Evolutionary conservation across 352 stramenopile species (phyloP), one percentile per base, ranked within the genome.

Genomic region (Globisporangium camurandrum): DNA sequence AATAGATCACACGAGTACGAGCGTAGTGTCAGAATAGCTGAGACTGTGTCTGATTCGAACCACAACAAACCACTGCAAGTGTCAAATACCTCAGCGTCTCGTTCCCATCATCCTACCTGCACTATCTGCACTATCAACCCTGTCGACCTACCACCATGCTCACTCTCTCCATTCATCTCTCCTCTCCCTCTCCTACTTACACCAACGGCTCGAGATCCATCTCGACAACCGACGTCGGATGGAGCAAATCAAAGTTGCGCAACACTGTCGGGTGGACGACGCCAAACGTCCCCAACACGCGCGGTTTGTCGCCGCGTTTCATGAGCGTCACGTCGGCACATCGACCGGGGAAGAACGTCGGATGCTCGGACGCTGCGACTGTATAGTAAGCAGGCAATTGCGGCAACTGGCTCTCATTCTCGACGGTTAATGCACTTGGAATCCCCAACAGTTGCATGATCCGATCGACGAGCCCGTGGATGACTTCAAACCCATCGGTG

Each of bases 191-290:
- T 52, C 56, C 31, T 19, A 43, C 24, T 19, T 17, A 4, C 30
- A 55, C 79, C 47, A 99, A 77, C 49, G 84, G 79, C 74, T 99
- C 95, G 55, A 99, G 76, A 70, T 99, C 91, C 69, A 99, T 93
- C 71, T 99, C 97, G 44, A 99, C 61, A 54, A 96, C 79, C 24
- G 93, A 98, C 31, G 83, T 95, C 26, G 97, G 97, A 63, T 99
- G 98, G 20, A 91, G 62, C 59, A 99, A 79, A 59, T 98, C 96
- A 69, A 99, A 99, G 78, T 97, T 97, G 46, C 87, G 79, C 40
- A 99, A 77, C 33, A 99, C 97, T 42, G 98, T 69, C 0, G 97
- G 97, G 75, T 99, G 96, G 38, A 99, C 66, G 59, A 99, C 96
- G 47, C 97, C 97, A 61, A 99, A 98, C 50, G 84, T 95, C 47